Base-by-base conservation (phyloP, 2,329 filamentous ascomycete species). In the Trematosphaeria pertusa region DNA sequence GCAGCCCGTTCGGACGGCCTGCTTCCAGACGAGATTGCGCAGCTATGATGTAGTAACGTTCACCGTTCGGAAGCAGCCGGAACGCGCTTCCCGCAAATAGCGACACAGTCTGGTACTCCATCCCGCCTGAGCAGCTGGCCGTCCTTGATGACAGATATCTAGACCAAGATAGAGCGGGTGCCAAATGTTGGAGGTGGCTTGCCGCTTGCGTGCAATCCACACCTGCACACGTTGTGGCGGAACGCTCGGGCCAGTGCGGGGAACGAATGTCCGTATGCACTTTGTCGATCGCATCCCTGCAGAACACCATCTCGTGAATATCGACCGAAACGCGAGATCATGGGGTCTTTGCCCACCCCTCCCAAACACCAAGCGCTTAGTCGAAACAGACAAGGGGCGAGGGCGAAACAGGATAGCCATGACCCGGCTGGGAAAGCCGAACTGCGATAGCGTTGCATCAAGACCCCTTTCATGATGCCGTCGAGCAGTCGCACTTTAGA, bases 331-430 rank as follows among this genome's bases (percentile, higher is more conserved):
- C 21, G 34, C 28, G 18, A 31, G 41, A 55, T 55, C 52, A 55
- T 50, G 52, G 43, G 52, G 52, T 39, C 38, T 26, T 30, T 40
- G 44, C 48, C 37, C 43, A 28, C 39, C 4, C 43, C 45, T 21
- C 18, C 21, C 21, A n/a, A 8, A 5, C 26, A n/a, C 12, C 31
- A 20, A 43, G 43, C 30, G 37, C 38, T 43, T 44, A 44, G 35
- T 43, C 31, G n/a, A 34, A 24, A 26, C 6, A 20, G 30, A 9
- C 15, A 17, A 20, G 35, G 44, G n/a, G 5, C 26, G 43, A 51
- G 43, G 15, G 43, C 30, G 20, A 46, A 46, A 46, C 37, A 31
- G 20, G 37, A 21, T 7, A 33, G 11, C 8, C 21, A 10, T 21
- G 33, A n/a, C 24, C 12, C 24, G 24, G 24, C 24, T 28, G 12